Conservation (phyloP, 257 asterid genomes). For the Przewalskia tangutica region DNA sequence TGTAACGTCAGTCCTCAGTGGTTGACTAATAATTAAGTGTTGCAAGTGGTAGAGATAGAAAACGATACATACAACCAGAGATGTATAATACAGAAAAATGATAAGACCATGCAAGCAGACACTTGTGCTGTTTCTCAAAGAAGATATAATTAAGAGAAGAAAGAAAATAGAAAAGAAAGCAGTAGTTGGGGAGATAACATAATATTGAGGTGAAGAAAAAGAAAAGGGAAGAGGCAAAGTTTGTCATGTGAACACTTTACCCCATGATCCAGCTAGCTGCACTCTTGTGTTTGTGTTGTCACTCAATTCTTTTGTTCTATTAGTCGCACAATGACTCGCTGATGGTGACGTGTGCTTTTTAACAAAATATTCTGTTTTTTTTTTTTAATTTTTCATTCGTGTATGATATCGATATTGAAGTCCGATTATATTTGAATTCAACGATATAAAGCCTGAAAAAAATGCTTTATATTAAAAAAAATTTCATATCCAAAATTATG, state of each 20-base stretch:
- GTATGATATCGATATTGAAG: too few species aligned
- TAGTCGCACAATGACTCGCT: background rate
- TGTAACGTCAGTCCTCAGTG: background rate
- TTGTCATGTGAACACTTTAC: background rate
- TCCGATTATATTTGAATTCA: too few species aligned
- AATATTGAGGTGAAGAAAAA: slow-evolving; percentile 1
- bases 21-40: background rate
- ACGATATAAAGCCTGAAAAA: too few species aligned
- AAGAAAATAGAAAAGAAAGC: slow-evolving; percentile 16
- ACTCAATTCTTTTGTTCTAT: background rate
- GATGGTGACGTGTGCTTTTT: background rate
- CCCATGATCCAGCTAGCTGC: background rate
- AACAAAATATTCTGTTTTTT: too few species aligned
- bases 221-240: too few species aligned
- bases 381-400: too few species aligned
- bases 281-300: background rate
- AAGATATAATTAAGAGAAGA: background rate
- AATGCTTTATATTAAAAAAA: too few species aligned
- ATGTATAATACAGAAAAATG: slow-evolving; percentile 3
- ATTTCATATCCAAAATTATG: too few species aligned
- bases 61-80: slow-evolving; percentile 16
- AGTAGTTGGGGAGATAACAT: slow-evolving; percentile 7
- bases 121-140: background rate
- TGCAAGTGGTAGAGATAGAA: slow-evolving; percentile 9
- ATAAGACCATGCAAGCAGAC: slow-evolving; percentile 36